phyloP scores from a whole-genome alignment of 768 basidiomycete genomes.

The Boletus barrowsii region DNA sequence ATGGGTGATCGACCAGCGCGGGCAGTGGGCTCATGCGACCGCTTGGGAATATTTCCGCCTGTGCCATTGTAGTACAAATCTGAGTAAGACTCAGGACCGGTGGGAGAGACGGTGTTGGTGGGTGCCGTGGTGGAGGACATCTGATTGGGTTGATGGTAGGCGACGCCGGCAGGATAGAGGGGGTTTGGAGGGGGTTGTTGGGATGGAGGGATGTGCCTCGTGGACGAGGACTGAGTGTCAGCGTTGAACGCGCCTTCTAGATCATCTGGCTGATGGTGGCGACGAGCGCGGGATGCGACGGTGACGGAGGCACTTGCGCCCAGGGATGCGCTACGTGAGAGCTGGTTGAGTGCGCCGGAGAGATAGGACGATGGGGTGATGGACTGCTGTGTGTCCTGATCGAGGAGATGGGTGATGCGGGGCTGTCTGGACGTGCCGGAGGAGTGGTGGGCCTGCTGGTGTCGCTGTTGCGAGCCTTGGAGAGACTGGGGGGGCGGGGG shows the following conservation, averaged over 20 bases:
- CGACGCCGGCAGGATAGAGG: constrained; percentile 57
- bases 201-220: constrained; percentile 11
- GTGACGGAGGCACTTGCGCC: constrained; percentile 43
- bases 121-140: constrained; percentile 30
- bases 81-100: constrained; percentile 45
- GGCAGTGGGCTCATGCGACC: constrained; percentile 50
- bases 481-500: constrained; percentile 34
- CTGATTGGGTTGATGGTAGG: constrained; percentile 49
- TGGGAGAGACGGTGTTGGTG: constrained; percentile 35
- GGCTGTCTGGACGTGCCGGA: constrained; percentile 48
- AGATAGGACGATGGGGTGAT: constrained; percentile 46
- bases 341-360: constrained; percentile 48
- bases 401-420: constrained; percentile 63
- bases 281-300: constrained; percentile 47
- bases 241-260: constrained; percentile 52
- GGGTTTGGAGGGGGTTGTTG: constrained; percentile 39
- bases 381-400: constrained; percentile 51
- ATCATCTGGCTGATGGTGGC: constrained; percentile 70
- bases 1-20: constrained; percentile 61
- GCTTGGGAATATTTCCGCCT: constrained; percentile 49
- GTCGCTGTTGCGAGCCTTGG: constrained; percentile 41
- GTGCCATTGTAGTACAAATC: constrained; percentile 64
- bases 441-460: constrained; percentile 37
- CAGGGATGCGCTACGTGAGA: constrained; percentile 68
- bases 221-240: constrained; percentile 24